phyloP scores from a whole-genome alignment of 179 eudicot species.

The Actinidia arguta region DNA sequence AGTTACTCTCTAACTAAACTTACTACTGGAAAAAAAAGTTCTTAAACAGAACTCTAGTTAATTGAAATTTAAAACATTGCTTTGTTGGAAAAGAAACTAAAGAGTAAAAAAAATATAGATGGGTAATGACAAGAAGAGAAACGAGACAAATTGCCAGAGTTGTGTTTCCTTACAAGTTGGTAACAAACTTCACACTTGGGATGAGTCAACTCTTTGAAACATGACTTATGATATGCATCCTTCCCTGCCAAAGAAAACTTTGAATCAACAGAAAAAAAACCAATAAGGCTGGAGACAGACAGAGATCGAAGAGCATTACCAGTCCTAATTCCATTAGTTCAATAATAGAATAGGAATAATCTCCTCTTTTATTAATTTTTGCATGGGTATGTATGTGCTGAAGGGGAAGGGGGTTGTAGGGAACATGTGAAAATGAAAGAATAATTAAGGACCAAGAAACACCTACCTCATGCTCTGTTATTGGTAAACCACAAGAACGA shows the following conservation, averaged over 20 bases:
- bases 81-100: background rate
- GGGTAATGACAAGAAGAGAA: constrained; percentile 9
- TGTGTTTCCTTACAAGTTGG: constrained; percentile 74
- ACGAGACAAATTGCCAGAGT: constrained; percentile 10
- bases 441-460: background rate
- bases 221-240: constrained; percentile 89
- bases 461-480: constrained; percentile 92
- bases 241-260: constrained; percentile 98
- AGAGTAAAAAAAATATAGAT: background rate
- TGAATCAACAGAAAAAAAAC: constrained; percentile 68
- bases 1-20: too few species aligned
- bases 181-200: constrained; percentile 98
- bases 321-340: background rate
- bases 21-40: too few species aligned
- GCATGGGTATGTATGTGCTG: background rate
- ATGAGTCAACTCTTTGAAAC: constrained; percentile 91
- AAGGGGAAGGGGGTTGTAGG: background rate
- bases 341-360: background rate
- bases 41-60: background rate
- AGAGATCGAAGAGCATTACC: constrained; percentile 14
- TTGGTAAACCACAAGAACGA: constrained; percentile 76
- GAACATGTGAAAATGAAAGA: background rate
- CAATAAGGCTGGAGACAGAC: constrained; percentile 24
- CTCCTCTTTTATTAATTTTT: background rate
- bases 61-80: background rate